Base-by-base conservation (phyloP, 352 stramenopile species). In the Pythium brachiatum region DNA sequence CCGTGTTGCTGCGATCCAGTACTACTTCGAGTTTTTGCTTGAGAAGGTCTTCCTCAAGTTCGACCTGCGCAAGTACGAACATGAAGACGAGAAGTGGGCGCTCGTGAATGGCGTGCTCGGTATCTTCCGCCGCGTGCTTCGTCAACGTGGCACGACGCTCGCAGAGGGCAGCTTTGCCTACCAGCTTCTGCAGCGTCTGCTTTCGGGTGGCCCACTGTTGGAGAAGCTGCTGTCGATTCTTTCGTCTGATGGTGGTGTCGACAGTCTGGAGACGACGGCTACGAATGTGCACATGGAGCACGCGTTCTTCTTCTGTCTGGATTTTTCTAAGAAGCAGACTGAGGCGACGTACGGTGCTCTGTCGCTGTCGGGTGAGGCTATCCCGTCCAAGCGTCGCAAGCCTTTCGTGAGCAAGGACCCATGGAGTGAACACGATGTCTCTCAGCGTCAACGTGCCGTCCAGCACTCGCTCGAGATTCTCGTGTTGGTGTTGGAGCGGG, bases 1-100 rank as follows among this genome's bases (percentile, higher is more conserved):
- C 7, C 79, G 79, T 34, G 71, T 92, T 7, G 74, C 79, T n/a
- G 83, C 83, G 16, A 90, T 91, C 31, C 84, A 93, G 63, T 81
- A 79, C 57, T 95, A 95, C 70, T 92, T 95, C 53, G 83, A 92
- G 27, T 92, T 90, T 66, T 64, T 93, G 50, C 58, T 94, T 25
- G 83, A 94, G 41, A 78, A 83, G 29, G 81, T 95, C 11, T 93
- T 95, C 53, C 55, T 93, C 23, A 93, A 95, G 69, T 92, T 93
- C 64, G 79, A 93, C 53, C 57, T 90, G 23, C 81, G 86, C 47
- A 90, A 92, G 54, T 95, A 93, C 55, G 84, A 92, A 36, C 69
- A 79, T 43, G 83, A 92, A 65, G 79, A 91, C 43, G 86, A 95
- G 48, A 93, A 92, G 53, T 95, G 86, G 86, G 77, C 73, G 2